phyloP scores from a whole-genome alignment of 2,329 filamentous ascomycete species.

The Podosphaera fusca region DNA sequence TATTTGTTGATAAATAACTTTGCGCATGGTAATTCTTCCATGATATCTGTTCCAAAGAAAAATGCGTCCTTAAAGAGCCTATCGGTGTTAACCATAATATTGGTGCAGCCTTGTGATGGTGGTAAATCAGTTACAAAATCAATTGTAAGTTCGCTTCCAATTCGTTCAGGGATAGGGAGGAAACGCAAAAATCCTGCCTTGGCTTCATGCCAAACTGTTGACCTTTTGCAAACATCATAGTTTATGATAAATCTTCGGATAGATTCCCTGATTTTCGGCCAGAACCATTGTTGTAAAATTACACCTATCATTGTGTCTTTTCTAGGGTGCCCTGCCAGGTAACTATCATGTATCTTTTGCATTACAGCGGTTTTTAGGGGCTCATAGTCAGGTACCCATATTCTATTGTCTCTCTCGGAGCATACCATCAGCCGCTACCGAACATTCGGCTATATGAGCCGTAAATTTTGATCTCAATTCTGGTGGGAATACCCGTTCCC shows the following conservation, averaged over 20 bases:
- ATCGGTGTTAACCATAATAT: neutral
- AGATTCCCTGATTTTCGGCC: neutral
- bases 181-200: neutral
- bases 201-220: neutral
- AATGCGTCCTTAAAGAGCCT: neutral
- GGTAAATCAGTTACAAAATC: neutral
- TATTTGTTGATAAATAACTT: neutral
- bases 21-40: neutral
- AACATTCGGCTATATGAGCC: neutral
- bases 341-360: too few relatives aligned
- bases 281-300: too few relatives aligned
- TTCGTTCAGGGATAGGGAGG: neutral
- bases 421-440: neutral
- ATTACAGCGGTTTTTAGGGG: neutral
- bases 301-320: too few relatives aligned
- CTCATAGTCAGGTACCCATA: neutral
- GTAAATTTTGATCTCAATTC: neutral
- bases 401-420: neutral
- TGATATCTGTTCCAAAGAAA: neutral
- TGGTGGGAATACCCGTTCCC: neutral
- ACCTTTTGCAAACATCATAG: neutral
- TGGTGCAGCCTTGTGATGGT: neutral
- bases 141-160: neutral
- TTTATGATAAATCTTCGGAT: neutral
- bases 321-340: too few relatives aligned